Conservation (phyloP, 805 yeast species). For the Lipomyces chichibuensis region DNA sequence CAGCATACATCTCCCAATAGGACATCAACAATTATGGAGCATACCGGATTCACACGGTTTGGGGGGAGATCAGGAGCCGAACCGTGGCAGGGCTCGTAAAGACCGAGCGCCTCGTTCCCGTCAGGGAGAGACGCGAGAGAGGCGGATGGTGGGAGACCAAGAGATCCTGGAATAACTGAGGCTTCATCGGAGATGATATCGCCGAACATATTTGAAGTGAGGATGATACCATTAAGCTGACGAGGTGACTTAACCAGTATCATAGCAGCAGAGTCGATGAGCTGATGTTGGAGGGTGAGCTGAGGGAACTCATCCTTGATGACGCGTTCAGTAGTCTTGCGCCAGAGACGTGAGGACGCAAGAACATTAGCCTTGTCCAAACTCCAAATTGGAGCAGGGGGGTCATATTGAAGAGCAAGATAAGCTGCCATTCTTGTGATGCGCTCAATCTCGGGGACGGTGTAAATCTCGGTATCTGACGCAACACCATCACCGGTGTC, state of each 20-base stretch:
- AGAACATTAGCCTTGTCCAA: constrained; percentile 96
- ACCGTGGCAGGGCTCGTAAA: constrained; percentile 98
- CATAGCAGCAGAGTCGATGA: constrained; percentile 99
- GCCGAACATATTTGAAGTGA: constrained; percentile 97
- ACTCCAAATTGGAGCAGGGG: constrained; percentile 95
- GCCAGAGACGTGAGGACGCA: constrained; percentile 95
- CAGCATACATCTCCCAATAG: neutral
- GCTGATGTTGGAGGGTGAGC: constrained; percentile 83
- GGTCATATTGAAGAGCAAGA: constrained; percentile 87
- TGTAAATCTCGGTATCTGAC: constrained; percentile 89
- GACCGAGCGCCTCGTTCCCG: constrained; percentile 88
- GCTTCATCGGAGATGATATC: constrained; percentile 98
- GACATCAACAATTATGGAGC: neutral
- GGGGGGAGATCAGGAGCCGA: constrained; percentile 92
- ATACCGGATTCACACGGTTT: constrained; percentile 83
- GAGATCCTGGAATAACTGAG: constrained; percentile 95
- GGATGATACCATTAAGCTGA: constrained; percentile 85
- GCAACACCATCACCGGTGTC: constrained; percentile 87
- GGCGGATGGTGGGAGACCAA: constrained; percentile 94
- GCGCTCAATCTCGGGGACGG: constrained; percentile 90
- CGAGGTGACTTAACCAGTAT: constrained; percentile 90
- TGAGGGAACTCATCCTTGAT: constrained; percentile 89
- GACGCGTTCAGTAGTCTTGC: constrained; percentile 86
- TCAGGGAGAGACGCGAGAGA: constrained; percentile 97
- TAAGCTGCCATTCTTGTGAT: constrained; percentile 98